A percentile compares a stretch with the other conserved stretches of the same genome.
phyloP scores from a whole-genome alignment of 208 protist species.

The Lotmaria passim region DNA sequence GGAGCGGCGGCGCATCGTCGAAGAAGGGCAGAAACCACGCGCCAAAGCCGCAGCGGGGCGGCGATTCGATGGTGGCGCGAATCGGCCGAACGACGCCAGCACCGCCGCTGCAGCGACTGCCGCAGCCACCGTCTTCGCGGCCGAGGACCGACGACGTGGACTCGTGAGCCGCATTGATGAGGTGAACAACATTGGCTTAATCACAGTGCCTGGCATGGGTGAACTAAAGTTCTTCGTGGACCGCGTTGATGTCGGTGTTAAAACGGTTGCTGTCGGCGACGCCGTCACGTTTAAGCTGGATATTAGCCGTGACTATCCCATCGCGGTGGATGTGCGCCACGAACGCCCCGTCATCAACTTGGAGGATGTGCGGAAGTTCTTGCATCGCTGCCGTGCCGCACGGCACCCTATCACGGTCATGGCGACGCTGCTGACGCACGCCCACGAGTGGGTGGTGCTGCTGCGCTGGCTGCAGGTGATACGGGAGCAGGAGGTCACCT shows the following conservation, averaged over 20 bases:
- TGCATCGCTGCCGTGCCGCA: conserved; percentile 60
- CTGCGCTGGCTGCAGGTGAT: conserved; percentile 56
- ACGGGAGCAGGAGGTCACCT: conserved; percentile 28
- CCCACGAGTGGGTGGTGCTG: conserved; percentile 78
- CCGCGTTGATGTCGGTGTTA: conserved; percentile 82
- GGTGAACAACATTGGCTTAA: conserved; percentile 75
- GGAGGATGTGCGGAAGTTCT: conserved; percentile 72
- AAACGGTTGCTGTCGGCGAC: conserved; percentile 67
- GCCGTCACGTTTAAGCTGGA: conserved; percentile 82
- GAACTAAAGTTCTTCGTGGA: conserved; percentile 89
- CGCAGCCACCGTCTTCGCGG: conserved; percentile 22
- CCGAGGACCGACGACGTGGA: conserved; percentile 77
- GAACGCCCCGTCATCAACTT: conserved; percentile 62
- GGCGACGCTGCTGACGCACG: conserved; percentile 79
- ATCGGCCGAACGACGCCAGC: conserved; percentile 1
- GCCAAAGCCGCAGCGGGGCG: conserved; percentile 15
- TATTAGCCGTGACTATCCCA: conserved; percentile 72
- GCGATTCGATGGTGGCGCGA: conserved; percentile 15
- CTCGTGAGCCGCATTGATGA: conserved; percentile 73
- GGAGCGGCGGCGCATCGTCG: conserved; percentile 68
- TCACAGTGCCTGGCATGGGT: conserved; percentile 65
- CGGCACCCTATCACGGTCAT: conserved; percentile 71
- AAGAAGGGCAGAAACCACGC: conserved; percentile 60
- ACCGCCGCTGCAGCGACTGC: conserved; percentile 3
- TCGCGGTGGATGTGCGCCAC: conserved; percentile 82